phyloP scores from a whole-genome alignment of 805 yeast genomes.

The Kuraishia floccosa region DNA sequence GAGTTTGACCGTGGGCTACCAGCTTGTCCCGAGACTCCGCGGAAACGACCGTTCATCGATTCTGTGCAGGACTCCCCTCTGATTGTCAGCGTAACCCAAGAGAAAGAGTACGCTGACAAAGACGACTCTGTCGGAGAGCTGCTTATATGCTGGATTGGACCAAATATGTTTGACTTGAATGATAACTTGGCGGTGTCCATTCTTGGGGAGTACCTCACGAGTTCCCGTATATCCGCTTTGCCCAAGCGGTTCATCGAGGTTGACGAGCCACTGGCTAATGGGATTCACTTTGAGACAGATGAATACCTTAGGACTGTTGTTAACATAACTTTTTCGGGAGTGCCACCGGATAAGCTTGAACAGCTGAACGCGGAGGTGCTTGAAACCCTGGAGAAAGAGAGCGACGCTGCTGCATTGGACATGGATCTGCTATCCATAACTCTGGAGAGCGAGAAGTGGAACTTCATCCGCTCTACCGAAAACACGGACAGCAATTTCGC shows the following conservation, averaged over 20 bases:
- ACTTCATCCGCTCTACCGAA: slow-evolving; percentile 50
- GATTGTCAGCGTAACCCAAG: slow-evolving; percentile 26
- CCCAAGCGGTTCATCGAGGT: slow-evolving; percentile 66
- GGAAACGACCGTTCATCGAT: slow-evolving; percentile 73
- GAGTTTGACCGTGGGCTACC: slow-evolving; percentile 24
- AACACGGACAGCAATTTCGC: slow-evolving; percentile 51
- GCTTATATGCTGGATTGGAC: slow-evolving; percentile 74
- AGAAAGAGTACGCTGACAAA: slow-evolving; percentile 75
- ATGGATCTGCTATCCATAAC: slow-evolving; percentile 61
- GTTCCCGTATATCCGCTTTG: slow-evolving; percentile 66
- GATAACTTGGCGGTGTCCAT: slow-evolving; percentile 61
- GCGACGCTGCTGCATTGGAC: slow-evolving; percentile 35
- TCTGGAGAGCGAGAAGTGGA: slow-evolving; percentile 52
- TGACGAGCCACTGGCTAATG: slow-evolving; percentile 72
- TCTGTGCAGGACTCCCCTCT: slow-evolving; percentile 32
- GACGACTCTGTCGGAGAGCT: slow-evolving; percentile 81
- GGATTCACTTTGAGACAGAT: slow-evolving; percentile 58
- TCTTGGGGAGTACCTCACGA: slow-evolving; percentile 64
- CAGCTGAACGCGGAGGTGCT: slow-evolving; percentile 42
- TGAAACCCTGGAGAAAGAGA: slow-evolving; percentile 29
- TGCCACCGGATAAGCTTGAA: slow-evolving; percentile 55
- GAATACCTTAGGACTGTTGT: slow-evolving; percentile 58
- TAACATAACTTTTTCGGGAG: slow-evolving; percentile 51
- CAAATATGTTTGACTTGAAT: slow-evolving; percentile 38
- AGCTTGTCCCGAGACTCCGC: slow-evolving; percentile 21